Conservation (phyloP, 2,329 filamentous ascomycete species). For the Cladophialophora carrionii region DNA sequence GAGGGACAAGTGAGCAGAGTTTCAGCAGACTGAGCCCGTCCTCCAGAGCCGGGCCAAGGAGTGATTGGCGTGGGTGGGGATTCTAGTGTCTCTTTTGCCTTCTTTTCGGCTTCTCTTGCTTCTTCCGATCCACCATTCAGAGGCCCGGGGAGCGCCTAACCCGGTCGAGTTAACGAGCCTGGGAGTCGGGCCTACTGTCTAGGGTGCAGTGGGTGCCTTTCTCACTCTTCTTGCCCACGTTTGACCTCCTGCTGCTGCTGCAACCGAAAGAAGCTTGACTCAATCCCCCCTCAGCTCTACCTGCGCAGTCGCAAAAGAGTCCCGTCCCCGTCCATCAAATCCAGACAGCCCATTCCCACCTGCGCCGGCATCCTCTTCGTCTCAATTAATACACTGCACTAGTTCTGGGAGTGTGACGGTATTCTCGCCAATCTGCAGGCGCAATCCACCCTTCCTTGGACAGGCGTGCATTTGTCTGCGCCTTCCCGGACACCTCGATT, state of each 20-base stretch:
- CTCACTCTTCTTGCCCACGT: slow-evolving; percentile 8
- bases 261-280: slow-evolving; percentile 11
- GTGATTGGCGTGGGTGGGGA: slow-evolving; percentile 15
- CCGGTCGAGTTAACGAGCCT: slow-evolving; percentile 1
- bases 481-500: slow-evolving; percentile 33
- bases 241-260: not conserved
- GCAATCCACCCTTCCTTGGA: slow-evolving; percentile 14
- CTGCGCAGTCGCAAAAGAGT: slow-evolving; percentile 8
- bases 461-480: slow-evolving; percentile 22
- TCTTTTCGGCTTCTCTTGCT: slow-evolving; percentile 22
- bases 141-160: slow-evolving; percentile 2
- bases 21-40: not conserved
- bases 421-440: slow-evolving; percentile 21
- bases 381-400: not conserved
- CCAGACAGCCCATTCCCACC: not conserved
- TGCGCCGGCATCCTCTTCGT: not conserved
- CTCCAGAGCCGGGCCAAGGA: not conserved
- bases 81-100: slow-evolving; percentile 16
- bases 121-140: slow-evolving; percentile 21
- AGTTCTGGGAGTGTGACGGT: slow-evolving; percentile 1
- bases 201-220: slow-evolving; percentile 4
- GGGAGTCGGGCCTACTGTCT: not conserved
- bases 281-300: slow-evolving; percentile 7
- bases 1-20: slow-evolving; percentile 4
- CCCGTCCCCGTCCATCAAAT: not conserved